Base-by-base conservation (phyloP, 2,329 filamentous ascomycete species). In the Zopfia rhizophila region DNA sequence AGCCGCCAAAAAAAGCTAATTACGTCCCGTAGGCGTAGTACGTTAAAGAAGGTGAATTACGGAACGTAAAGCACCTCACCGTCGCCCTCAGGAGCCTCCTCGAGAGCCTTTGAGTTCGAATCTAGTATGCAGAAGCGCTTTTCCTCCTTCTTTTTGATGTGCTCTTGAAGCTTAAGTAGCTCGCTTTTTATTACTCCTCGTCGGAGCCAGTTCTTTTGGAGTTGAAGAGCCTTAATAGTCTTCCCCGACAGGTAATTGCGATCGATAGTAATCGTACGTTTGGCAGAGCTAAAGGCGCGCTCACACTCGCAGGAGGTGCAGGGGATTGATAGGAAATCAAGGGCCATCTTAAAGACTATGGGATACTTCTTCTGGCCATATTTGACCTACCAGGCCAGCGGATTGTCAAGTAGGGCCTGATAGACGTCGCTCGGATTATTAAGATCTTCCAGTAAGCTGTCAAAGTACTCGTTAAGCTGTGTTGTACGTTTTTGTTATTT, bases 331-430 rank as follows among this genome's bases (percentile, higher is more conserved):
- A 53, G 50, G 38, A 31, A 38, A 28, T 53, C 19, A 7, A 43
- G 22, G 10, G 50, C 45, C 6, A 53, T 49, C 25, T 53, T 53
- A 24, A 35, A 49, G 12, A 53, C 12, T 22, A 43, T 13, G 13
- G 21, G 45, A 17, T 53, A 53, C n/a, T 29, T 21, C 1, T 38
- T 25, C 18, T 38, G 17, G 11, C 37, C 27, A 4, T 40, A 14
- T 37, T 48, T 14, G 12, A 47, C 31, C 37, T 19, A 53, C 40
- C 23, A 53, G 23, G 18, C n/a, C 36, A 19, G 39, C 2, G 37
- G 36, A 18, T 45, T 11, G 25, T 42, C 14, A 21, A 40, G 18
- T 12, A 45, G 22, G 25, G 14, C 14, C 4, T 22, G 12, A 30
- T 36, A 6, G 10, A 38, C 16, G 13, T 33, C 6, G 7, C 13